These are phyloP conservation scores for Dioszegia hungarica DNA, from an alignment of 768 basidiomycete species.

Conservation along the genomic window DNA sequence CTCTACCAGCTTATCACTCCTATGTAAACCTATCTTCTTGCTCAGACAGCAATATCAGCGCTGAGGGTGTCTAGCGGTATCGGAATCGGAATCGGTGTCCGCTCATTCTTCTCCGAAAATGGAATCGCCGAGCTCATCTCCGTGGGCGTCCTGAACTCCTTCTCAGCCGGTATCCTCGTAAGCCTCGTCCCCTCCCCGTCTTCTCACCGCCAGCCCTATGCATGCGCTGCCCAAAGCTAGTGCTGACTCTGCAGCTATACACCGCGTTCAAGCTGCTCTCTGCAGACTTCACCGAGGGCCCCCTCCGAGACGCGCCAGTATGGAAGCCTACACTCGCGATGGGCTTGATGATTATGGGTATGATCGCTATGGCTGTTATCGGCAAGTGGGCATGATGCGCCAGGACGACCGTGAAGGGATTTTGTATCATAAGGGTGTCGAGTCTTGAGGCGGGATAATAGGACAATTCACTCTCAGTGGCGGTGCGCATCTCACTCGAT, in stretches of 20 bases:
- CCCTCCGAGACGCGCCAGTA: conserved; percentile 22
- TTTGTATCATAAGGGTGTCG: too few relatives aligned
- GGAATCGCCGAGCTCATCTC: conserved; percentile 34
- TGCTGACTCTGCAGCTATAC: conserved; percentile 17
- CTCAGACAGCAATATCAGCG: background rate
- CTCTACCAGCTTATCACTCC: conserved; percentile 2
- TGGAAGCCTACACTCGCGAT: conserved; percentile 27
- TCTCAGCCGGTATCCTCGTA: conserved; percentile 41
- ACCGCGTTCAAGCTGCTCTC: conserved; percentile 34
- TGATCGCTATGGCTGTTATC: conserved; percentile 39
- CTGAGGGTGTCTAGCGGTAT: conserved; percentile 27
- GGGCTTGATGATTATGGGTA: conserved; percentile 20
- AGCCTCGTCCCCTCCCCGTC: background rate
- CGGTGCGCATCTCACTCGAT: too few relatives aligned
- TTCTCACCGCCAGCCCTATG: too few relatives aligned
- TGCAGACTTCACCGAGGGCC: conserved; percentile 32
- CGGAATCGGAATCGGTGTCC: conserved; percentile 46
- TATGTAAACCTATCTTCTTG: background rate
- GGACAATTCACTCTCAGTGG: too few relatives aligned
- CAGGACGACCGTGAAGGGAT: background rate
- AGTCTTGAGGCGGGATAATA: too few relatives aligned
- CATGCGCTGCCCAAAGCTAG: too few relatives aligned
- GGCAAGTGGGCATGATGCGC: conserved; percentile 35
- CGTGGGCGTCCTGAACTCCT: conserved; percentile 44
- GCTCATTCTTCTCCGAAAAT: conserved; percentile 37